phyloP scores from a whole-genome alignment of 192 early-diverging fungal species.

The Linnemannia zychae region DNA sequence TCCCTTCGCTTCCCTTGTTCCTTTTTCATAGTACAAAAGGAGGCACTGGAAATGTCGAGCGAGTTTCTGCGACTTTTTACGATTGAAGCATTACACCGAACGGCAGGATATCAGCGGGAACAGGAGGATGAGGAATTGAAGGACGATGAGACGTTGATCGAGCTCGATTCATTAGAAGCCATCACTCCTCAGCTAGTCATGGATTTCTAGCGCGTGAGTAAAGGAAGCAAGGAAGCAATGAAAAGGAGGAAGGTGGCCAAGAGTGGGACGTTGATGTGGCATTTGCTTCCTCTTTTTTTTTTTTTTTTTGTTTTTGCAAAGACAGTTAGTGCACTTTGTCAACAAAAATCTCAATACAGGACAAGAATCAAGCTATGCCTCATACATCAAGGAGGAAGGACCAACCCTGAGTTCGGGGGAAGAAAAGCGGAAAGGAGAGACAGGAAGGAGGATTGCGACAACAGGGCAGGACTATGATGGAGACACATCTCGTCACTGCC shows the following conservation, averaged over 20 bases:
- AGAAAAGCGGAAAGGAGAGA: background rate
- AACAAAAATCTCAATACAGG: background rate
- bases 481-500: background rate
- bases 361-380: background rate
- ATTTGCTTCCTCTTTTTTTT: background rate
- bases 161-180: slow-evolving; percentile 48
- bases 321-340: background rate
- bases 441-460: background rate
- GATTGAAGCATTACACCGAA: slow-evolving; percentile 55
- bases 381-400: background rate
- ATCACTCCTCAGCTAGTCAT: slow-evolving; percentile 44
- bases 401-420: background rate
- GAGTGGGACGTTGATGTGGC: background rate
- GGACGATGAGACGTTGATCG: slow-evolving; percentile 43
- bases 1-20: background rate
- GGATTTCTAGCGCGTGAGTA: slow-evolving; percentile 47
- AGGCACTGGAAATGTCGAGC: slow-evolving; percentile 46
- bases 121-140: slow-evolving; percentile 54
- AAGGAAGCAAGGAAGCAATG: background rate
- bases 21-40: slow-evolving; percentile 32
- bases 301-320: background rate
- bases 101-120: slow-evolving; percentile 53
- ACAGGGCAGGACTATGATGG: background rate
- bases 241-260: background rate
- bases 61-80: slow-evolving; percentile 56